Percentiles rank a stretch among this genome's conserved stretches.
Conservation (phyloP, 23 red algal species). For the Gracilariopsis chorda region DNA sequence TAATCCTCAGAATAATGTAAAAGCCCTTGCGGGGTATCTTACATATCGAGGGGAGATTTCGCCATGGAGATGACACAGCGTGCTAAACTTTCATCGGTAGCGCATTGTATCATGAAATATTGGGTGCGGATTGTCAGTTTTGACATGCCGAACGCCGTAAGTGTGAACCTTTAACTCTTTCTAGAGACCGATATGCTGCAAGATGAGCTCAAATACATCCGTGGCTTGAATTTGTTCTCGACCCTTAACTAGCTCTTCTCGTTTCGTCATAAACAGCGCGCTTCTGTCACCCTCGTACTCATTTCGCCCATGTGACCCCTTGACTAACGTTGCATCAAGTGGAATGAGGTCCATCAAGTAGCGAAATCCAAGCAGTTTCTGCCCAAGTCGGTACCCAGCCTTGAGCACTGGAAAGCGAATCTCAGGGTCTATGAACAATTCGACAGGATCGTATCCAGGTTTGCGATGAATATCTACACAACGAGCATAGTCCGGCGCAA, state of each 20-base stretch:
- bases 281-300: not conserved
- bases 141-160: too few relatives aligned
- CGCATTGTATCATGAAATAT: too few relatives aligned
- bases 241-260: conserved; percentile 14
- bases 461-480: conserved; percentile 84
- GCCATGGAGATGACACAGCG: too few relatives aligned
- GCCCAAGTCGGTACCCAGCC: conserved; percentile 36
- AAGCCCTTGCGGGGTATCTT: too few relatives aligned
- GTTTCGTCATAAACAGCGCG: conserved; percentile 48
- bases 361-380: conserved; percentile 65
- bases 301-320: conserved; percentile 48
- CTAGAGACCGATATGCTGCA: conserved; percentile 39
- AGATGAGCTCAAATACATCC: conserved; percentile 52
- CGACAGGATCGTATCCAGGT: conserved; percentile 77
- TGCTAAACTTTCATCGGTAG: too few relatives aligned
- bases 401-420: conserved; percentile 51
- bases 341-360: conserved; percentile 77
- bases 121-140: too few relatives aligned
- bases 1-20: too few relatives aligned
- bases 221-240: conserved; percentile 15
- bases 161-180: not conserved
- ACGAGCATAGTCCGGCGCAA: conserved; percentile 74
- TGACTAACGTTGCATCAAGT: conserved; percentile 57
- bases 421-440: conserved; percentile 70
- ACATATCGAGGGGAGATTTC: too few relatives aligned